Evolutionary conservation across 108 stramenopile genomes (phyloP).

Genomic region (Skeletonema potamos): DNA sequence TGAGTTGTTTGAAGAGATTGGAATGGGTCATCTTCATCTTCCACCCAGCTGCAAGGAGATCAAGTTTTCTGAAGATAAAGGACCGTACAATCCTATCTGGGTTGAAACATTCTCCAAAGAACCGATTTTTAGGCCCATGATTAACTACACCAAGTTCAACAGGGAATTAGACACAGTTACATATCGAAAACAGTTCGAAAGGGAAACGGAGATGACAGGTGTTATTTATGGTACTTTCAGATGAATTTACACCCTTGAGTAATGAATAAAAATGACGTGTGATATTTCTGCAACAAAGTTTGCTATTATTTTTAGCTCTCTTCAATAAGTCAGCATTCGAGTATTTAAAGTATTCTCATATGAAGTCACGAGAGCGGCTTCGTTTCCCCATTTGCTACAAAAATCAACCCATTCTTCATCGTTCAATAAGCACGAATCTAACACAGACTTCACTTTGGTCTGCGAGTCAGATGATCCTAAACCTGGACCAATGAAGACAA

Average conservation of each 20-base stretch:
- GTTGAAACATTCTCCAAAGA: neutral
- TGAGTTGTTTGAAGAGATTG: neutral
- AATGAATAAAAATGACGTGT: too few species aligned
- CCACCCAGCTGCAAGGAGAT: neutral
- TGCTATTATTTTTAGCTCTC: neutral
- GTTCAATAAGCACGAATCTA: constrained; percentile 70
- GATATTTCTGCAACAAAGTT: too few species aligned
- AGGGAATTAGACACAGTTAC: neutral
- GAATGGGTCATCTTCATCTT: neutral
- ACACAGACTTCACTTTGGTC: constrained; percentile 21
- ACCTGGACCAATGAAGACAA: constrained; percentile 82
- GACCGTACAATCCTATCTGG: neutral
- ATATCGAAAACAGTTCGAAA: neutral
- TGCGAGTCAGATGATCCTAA: constrained; percentile 38
- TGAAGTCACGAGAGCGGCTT: constrained; percentile 17
- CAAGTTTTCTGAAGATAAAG: neutral
- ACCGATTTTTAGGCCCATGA: neutral
- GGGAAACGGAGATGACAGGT: neutral
- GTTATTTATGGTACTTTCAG: neutral
- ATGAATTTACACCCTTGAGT: too few species aligned
- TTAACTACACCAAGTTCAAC: neutral
- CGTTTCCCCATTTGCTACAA: constrained; percentile 35
- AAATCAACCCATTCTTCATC: constrained; percentile 60
- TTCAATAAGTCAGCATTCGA: constrained; percentile 54
- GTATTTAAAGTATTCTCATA: constrained; percentile 42